These are phyloP conservation scores for Hypoxylon sp. DNA, from an alignment of 2,329 filamentous ascomycete genomes.

Conservation along the genomic window DNA sequence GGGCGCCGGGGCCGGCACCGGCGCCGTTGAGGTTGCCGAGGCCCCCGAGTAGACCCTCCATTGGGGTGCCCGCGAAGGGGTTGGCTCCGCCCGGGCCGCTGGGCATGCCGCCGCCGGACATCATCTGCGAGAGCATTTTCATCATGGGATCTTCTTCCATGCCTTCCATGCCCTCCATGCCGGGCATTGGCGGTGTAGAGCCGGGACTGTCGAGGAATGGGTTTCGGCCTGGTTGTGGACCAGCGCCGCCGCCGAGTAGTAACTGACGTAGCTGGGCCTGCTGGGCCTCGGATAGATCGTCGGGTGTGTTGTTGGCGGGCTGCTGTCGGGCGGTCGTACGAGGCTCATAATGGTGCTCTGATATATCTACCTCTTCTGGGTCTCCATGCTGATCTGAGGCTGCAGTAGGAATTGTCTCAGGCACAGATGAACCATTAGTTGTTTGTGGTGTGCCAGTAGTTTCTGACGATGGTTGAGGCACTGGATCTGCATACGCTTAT, in stretches of 20 bases:
- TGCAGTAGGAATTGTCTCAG: slow-evolving; percentile 54
- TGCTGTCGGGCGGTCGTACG: slow-evolving; percentile 60
- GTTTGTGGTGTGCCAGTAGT: slow-evolving; percentile 51
- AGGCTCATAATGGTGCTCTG: slow-evolving; percentile 78
- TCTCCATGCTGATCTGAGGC: slow-evolving; percentile 65
- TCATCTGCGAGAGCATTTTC: slow-evolving; percentile 83
- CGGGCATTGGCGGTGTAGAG: slow-evolving; percentile 45
- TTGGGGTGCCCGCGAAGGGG: slow-evolving; percentile 54
- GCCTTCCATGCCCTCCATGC: slow-evolving; percentile 54
- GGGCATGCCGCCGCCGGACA: slow-evolving; percentile 61
- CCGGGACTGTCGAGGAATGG: slow-evolving; percentile 43
- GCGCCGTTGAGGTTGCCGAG: slow-evolving; percentile 51
- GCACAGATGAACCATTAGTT: slow-evolving; percentile 50
- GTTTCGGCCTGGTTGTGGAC: slow-evolving; percentile 41
- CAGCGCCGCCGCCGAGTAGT: slow-evolving; percentile 66
- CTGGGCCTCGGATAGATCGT: slow-evolving; percentile 68
- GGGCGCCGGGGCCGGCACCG: slow-evolving; percentile 34
- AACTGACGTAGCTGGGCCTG: slow-evolving; percentile 75
- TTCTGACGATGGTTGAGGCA: slow-evolving; percentile 55
- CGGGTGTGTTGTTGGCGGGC: slow-evolving; percentile 52
- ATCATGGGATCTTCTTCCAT: slow-evolving; percentile 75
- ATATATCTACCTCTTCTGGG: slow-evolving; percentile 84
- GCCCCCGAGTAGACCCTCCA: slow-evolving; percentile 57
- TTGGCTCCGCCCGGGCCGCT: slow-evolving; percentile 57
- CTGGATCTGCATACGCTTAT: slow-evolving; percentile 44